Evolutionary conservation across 768 basidiomycete species (phyloP), one percentile per base, ranked within the genome.

Genomic region (Phlebiopsis gigantea): DNA sequence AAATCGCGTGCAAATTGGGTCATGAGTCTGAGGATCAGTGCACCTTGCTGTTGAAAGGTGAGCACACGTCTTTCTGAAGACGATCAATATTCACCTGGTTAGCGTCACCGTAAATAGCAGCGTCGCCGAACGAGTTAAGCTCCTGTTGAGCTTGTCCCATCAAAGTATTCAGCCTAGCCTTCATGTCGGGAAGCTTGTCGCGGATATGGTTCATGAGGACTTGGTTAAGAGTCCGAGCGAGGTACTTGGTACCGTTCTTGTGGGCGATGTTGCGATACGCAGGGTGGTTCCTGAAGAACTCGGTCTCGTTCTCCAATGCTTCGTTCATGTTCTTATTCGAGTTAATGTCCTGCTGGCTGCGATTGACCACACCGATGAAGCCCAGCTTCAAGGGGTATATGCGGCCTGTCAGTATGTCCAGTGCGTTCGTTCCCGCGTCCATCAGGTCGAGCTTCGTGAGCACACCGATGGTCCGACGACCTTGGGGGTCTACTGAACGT

Each of bases 131-230:
- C 4, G 94, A 88, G 72, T 93, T 92, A 43, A 99, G 81, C 70
- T 99, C 97, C 70, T 99, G 97, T 68, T 98, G 96, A 7, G 97
- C 93, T 73, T 99, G 97, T 15, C 96, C 95, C 92, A 98, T 98
- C 22, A 98, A 75, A 2, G 97, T 99, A 68, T 98, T 99, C 58
- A 99, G 74, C 19, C 94, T 81, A 15, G 97, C 97, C 71, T 99
- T 99, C 97, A 99, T 98, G 71, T 99, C 97, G 0, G 97, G 97
- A 34, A 99, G 79, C 72, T 98, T 99, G 67, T 99, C 97, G 57
- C 97, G 85, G 61, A 99, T 98, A 68, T 99, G 97, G 69, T 91
- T 92, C 82, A 99, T 86, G 59, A 99, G 73, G 29, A 94, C 95
- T 76, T 93, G 90, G 65, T 99, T 98, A 55, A 99, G 77, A 14